Percentiles rank a stretch among this genome's conserved stretches.
phyloP scores from a whole-genome alignment of 176 grass and related monocot genomes.

The Lolium rigidum region DNA sequence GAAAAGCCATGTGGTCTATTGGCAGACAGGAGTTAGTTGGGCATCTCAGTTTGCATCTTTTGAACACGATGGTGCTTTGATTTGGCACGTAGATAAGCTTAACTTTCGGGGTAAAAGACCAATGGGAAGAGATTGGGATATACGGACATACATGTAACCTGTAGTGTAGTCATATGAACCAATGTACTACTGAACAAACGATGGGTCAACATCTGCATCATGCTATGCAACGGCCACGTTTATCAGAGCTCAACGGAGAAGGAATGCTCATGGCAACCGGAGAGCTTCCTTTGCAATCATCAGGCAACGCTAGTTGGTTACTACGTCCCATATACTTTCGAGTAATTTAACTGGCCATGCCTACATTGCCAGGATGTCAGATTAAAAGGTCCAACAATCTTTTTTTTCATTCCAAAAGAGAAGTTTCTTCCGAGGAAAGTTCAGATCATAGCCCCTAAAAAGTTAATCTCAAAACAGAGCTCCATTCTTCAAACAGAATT shows the following conservation, averaged over 20 bases:
- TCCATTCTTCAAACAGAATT: neutral
- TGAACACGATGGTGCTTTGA: neutral
- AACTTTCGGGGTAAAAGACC: too few relatives aligned
- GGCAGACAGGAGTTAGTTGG: neutral
- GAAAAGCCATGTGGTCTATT: neutral
- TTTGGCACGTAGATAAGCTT: neutral
- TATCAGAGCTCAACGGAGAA: neutral
- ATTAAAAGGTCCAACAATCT: neutral
- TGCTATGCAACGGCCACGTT: neutral
- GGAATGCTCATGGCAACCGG: neutral
- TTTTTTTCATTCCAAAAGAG: neutral
- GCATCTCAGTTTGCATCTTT: neutral
- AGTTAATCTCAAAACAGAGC: neutral
- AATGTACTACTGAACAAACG: neutral
- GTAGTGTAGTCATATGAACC: neutral
- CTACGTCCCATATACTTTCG: neutral
- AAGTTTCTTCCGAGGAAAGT: neutral
- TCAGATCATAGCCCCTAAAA: neutral
- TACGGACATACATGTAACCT: neutral
- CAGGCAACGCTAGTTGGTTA: slow-evolving; percentile 17
- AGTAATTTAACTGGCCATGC: neutral
- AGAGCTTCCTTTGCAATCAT: slow-evolving; percentile 1
- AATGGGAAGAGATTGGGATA: too few relatives aligned
- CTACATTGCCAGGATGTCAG: neutral
- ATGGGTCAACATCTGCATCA: neutral